These are phyloP conservation scores for Calonectria leucothoes DNA, from an alignment of 2,329 filamentous ascomycete species.

Conservation along the genomic window DNA sequence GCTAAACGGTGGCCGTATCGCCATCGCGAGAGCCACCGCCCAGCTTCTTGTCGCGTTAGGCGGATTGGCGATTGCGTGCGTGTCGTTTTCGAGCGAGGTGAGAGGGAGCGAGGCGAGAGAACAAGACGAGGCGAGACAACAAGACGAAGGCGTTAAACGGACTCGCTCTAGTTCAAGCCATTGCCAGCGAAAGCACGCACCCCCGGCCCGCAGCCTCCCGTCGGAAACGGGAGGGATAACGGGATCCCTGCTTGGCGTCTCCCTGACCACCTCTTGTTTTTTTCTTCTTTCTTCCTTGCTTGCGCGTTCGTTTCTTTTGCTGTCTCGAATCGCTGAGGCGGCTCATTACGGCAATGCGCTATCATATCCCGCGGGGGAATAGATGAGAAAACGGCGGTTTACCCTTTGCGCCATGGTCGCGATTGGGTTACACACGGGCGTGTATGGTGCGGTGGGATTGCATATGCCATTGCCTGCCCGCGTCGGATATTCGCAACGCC, in stretches of 20 bases:
- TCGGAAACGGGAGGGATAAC: conserved; percentile 13
- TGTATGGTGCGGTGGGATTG: background rate
- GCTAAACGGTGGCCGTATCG: no score
- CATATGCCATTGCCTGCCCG: background rate
- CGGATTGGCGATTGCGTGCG: background rate
- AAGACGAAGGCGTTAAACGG: conserved; percentile 11
- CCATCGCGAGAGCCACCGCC: background rate
- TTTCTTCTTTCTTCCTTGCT: background rate
- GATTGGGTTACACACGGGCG: background rate
- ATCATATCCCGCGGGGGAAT: background rate
- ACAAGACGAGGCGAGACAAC: conserved; percentile 16
- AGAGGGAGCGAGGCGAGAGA: background rate
- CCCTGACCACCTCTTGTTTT: background rate
- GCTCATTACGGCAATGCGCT: background rate
- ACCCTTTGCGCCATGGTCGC: background rate
- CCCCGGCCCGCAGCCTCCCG: conserved; percentile 11
- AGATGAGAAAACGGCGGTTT: background rate
- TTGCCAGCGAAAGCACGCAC: background rate
- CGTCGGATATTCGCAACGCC: background rate
- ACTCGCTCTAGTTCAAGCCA: background rate
- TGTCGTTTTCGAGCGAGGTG: background rate
- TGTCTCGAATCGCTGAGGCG: background rate
- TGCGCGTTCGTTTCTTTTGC: conserved; percentile 7
- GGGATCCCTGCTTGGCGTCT: background rate
- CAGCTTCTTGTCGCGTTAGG: background rate